Conservation (phyloP, 192 early-diverging fungal genomes). For the Coemansia sp. region DNA sequence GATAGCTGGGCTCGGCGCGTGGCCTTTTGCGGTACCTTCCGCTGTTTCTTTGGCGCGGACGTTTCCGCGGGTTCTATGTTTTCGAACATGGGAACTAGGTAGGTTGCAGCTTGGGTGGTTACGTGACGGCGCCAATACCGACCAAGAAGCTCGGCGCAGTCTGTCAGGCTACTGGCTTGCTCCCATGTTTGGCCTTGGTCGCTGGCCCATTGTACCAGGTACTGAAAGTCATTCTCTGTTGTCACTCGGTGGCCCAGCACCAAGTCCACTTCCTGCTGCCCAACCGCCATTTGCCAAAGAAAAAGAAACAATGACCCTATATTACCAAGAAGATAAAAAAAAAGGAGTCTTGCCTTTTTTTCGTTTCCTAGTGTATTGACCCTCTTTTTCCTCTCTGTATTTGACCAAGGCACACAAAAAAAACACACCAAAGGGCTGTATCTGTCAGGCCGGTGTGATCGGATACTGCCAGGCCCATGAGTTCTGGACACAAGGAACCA, state of each 20-base stretch:
- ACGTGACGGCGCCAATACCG: slow-evolving; percentile 16
- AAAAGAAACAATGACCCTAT: neutral
- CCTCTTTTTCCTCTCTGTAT: too few species aligned
- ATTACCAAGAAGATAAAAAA: neutral
- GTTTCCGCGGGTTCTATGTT: neutral
- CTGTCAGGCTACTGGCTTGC: slow-evolving; percentile 1
- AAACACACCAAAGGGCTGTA: too few species aligned
- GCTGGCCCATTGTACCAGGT: slow-evolving; percentile 28
- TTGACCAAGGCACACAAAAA: neutral
- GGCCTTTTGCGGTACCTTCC: neutral
- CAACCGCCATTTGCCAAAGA: slow-evolving; percentile 1
- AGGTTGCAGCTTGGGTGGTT: neutral
- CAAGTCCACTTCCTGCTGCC: slow-evolving; percentile 4
- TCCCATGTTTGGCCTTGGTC: slow-evolving; percentile 32
- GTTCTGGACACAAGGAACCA: too few species aligned
- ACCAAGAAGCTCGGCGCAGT: slow-evolving; percentile 7
- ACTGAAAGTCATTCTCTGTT: slow-evolving; percentile 10
- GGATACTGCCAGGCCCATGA: too few species aligned
- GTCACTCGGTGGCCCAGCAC: slow-evolving; percentile 8
- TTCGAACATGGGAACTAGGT: too few species aligned
- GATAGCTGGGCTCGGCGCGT: neutral
- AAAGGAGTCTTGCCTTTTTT: neutral
- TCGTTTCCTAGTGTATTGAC: neutral
- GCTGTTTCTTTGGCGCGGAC: neutral
- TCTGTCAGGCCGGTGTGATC: too few species aligned